These are phyloP conservation scores for Haematococcus sp. DNA, from an alignment of 139 green algal genomes.

Conservation along the genomic window DNA sequence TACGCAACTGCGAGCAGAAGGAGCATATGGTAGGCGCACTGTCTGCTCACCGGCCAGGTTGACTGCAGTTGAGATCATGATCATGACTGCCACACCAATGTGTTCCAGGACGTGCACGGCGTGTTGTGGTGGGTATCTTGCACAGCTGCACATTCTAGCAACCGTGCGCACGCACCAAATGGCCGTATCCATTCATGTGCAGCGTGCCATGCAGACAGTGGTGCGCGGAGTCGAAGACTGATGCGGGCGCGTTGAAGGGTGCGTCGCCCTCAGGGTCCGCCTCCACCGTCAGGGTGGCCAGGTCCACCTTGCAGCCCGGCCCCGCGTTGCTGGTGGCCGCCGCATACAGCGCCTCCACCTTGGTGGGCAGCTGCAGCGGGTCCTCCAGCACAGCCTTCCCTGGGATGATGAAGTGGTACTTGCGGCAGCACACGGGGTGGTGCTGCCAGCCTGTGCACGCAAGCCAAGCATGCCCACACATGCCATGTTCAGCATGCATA, in stretches of 20 bases:
- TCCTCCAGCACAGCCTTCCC: conserved; percentile 46
- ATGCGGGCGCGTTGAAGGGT: conserved; percentile 46
- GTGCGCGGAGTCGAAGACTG: conserved; percentile 68
- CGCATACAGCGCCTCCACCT: conserved; percentile 33
- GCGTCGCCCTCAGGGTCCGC: conserved; percentile 18
- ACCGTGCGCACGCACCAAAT: conserved; percentile 56
- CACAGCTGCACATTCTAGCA: neutral
- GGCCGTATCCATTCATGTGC: conserved; percentile 93
- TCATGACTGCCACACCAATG: too few relatives aligned
- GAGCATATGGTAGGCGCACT: too few relatives aligned
- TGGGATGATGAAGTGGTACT: conserved; percentile 90
- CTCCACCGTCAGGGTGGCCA: conserved; percentile 16
- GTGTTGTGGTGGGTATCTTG: too few relatives aligned
- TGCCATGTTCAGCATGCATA: neutral
- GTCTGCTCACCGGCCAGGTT: too few relatives aligned
- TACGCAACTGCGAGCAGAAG: conserved; percentile 22
- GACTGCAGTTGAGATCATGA: too few relatives aligned
- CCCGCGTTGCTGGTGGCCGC: neutral
- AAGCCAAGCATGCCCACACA: neutral
- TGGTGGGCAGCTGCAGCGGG: conserved; percentile 37
- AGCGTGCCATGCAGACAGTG: conserved; percentile 91
- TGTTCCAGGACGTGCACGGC: too few relatives aligned
- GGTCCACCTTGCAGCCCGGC: neutral
- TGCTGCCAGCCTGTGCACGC: conserved; percentile 85
- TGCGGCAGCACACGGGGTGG: conserved; percentile 74